Conservation (phyloP, 768 basidiomycete genomes). For the Amanita inopinata region DNA sequence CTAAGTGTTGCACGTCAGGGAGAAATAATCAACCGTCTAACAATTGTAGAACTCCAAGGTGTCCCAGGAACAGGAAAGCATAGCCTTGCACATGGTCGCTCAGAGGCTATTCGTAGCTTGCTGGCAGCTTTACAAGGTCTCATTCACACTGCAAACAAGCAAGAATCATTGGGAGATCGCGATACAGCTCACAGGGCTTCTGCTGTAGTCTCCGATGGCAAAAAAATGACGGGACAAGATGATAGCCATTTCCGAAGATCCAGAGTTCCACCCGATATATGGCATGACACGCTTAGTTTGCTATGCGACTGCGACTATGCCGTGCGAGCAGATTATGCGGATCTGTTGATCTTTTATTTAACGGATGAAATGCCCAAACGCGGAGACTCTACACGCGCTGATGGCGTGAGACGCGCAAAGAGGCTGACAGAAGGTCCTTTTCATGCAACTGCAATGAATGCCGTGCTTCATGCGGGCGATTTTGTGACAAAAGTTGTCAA, state of each 20-base stretch:
- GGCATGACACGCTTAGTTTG: conserved; percentile 85
- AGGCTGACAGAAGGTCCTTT: conserved; percentile 40
- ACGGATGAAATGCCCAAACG: conserved; percentile 63
- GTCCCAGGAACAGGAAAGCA: conserved; percentile 29
- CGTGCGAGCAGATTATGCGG: conserved; percentile 73
- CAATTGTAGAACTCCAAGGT: conserved; percentile 60
- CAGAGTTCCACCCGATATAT: conserved; percentile 69
- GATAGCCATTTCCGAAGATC: conserved; percentile 47
- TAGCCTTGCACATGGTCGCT: conserved; percentile 29
- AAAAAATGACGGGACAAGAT: conserved; percentile 18
- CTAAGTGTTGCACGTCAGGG: conserved; percentile 36
- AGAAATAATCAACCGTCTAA: conserved; percentile 70
- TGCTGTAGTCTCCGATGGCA: conserved; percentile 18
- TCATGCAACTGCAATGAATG: conserved; percentile 34
- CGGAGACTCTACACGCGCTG: conserved; percentile 38
- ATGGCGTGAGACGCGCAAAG: conserved; percentile 36
- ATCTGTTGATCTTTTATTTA: conserved; percentile 68
- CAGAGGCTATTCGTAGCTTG: conserved; percentile 61
- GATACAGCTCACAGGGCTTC: conserved; percentile 14
- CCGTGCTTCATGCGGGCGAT: conserved; percentile 48
- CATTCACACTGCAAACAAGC: conserved; percentile 50
- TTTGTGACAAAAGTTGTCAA: conserved; percentile 64
- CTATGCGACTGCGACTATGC: conserved; percentile 70
- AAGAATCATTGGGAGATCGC: conserved; percentile 20
- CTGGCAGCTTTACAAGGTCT: conserved; percentile 64